Conservation (phyloP, 257 asterid species). For the Nicotiana attenuata region DNA sequence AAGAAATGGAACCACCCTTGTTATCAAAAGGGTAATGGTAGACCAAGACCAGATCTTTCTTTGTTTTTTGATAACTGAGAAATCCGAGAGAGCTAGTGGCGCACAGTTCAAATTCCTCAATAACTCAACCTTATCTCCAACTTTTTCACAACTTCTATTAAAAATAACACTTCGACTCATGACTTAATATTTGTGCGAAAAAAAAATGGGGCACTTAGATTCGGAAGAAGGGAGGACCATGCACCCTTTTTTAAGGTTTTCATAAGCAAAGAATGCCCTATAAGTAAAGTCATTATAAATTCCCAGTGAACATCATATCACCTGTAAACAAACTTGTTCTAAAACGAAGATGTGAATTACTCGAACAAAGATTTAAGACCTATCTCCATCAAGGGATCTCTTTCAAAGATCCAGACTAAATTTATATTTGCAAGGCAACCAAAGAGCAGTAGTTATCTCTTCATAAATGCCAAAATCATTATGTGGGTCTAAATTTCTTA, state of each 20-base stretch:
- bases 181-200: neutral
- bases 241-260: neutral
- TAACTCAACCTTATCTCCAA: neutral
- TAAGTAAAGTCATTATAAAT: neutral
- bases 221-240: neutral
- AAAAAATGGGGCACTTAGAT: neutral
- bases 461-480: neutral
- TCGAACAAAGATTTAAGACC: conserved; percentile 2
- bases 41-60: neutral
- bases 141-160: neutral
- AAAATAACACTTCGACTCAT: neutral
- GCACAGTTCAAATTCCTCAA: neutral
- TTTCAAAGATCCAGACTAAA: neutral
- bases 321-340: neutral
- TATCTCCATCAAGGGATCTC: neutral
- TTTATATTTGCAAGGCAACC: conserved; percentile 1
- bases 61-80: neutral
- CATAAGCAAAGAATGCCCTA: neutral
- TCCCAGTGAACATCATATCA: neutral
- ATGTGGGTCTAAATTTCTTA: too few relatives aligned
- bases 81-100: neutral
- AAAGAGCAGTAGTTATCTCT: neutral
- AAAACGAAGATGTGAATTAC: neutral
- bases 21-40: neutral
- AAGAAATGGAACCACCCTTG: neutral